phyloP scores from a whole-genome alignment of 768 basidiomycete genomes.

The Pleurotus sapidus region DNA sequence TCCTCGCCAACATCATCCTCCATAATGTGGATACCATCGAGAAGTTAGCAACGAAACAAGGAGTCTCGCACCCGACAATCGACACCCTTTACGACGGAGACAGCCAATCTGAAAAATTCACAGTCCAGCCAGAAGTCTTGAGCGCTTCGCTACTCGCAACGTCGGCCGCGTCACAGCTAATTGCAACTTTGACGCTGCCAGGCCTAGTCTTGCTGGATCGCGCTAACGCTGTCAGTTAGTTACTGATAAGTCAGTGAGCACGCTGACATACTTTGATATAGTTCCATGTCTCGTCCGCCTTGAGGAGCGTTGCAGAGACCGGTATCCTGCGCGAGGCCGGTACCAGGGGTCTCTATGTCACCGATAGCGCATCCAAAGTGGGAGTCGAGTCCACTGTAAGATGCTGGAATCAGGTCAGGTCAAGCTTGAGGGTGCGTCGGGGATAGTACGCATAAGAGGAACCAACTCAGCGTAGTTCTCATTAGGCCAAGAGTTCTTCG shows the following conservation, averaged over 20 bases:
- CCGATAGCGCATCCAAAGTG: constrained; percentile 22
- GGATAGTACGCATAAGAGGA: neutral
- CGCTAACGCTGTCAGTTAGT: constrained; percentile 8
- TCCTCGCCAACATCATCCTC: constrained; percentile 11
- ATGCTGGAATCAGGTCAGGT: constrained; percentile 18
- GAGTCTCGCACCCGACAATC: constrained; percentile 7
- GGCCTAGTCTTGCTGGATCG: neutral
- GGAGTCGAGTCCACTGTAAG: constrained; percentile 20
- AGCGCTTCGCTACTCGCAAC: constrained; percentile 9
- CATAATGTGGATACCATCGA: constrained; percentile 12
- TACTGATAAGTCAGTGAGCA: neutral
- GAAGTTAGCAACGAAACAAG: neutral
- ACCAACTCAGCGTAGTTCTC: neutral
- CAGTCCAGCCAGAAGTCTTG: constrained; percentile 6
- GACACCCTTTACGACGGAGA: constrained; percentile 10
- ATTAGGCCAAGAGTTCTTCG: constrained; percentile 51
- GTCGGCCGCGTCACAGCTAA: constrained; percentile 15
- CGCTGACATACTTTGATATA: neutral
- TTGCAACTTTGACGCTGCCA: constrained; percentile 11
- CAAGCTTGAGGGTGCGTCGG: constrained; percentile 35
- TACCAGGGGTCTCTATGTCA: constrained; percentile 23
- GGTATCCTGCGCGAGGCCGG: constrained; percentile 22
- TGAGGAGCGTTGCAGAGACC: constrained; percentile 13
- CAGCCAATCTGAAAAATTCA: constrained; percentile 7
- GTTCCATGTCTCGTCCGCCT: constrained; percentile 16